Base-by-base conservation (phyloP, 2,329 filamentous ascomycete species). In the Keithomyces neogunnii region DNA sequence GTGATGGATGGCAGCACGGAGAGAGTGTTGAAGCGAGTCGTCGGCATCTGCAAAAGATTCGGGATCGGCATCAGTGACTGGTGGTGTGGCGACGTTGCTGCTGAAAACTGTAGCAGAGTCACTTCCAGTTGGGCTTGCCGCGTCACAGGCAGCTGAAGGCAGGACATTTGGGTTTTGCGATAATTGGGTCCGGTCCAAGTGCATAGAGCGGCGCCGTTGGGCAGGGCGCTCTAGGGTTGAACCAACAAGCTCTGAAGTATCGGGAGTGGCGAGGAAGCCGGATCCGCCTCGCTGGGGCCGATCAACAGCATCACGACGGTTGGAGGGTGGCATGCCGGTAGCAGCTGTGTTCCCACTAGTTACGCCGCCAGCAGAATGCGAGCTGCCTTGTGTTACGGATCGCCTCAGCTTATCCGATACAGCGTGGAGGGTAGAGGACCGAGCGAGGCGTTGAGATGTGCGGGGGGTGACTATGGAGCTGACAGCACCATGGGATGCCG, bases 31-130 rank as follows among this genome's bases (percentile, higher is more conserved):
- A 13, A 79, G 66, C 10, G 73, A 71, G 45, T 78, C 74, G 56
- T 80, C 76, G 4, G 66, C 62, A 46, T 79, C 76, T 28, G 69
- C 70, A 54, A 81, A 77, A 8, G 80, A 77, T 56, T 86, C 85
- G 9, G 81, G 68, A 54, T 90, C 86, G 28, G 82, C 80, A 56
- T 90, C 88, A 7, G 81, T 85, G 57, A 89, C 82, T 5, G 87
- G 87, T 32, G 88, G 87, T 8, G 88, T 89, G 48, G 87, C 85
- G 47, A 84, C 81, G 54, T 76, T 82, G 62, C 74, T 78, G 59
- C 75, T 77, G 60, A 86, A 85, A 35, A 80, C 72, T 9, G 81
- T 82, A 51, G 80, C 76, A 2, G 77, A 70, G 51, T 81, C 77
- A 60, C 76, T 81, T 31, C 69, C 75, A 0, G 73, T 69, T 3